Evolutionary conservation across 768 basidiomycete species (phyloP).

Genomic region (Psilocybe cyanescens): DNA sequence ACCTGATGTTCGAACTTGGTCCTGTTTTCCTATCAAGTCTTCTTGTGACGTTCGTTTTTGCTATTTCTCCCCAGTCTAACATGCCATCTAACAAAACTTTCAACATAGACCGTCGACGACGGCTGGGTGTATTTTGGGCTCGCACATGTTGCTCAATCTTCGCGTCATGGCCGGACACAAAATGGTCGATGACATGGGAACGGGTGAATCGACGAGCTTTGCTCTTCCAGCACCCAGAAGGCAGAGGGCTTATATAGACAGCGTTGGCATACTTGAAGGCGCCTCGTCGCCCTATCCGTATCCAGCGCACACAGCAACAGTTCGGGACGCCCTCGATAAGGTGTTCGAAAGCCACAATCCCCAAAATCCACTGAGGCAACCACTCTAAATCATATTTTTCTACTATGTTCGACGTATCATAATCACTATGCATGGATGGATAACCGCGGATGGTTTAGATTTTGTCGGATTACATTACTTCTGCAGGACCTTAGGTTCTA

Average conservation of each 20-base stretch:
- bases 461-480: no score
- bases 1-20: constrained; percentile 27
- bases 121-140: constrained; percentile 31
- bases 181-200: background rate
- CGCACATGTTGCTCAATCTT: constrained; percentile 30
- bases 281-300: background rate
- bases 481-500: no score
- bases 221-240: background rate
- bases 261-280: background rate
- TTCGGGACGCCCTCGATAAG: background rate
- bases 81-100: background rate
- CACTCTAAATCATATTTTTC: no score
- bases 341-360: background rate
- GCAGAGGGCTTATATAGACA: background rate
- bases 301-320: background rate
- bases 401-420: no score
- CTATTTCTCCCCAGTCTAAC: background rate
- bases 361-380: no score
- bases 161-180: constrained; percentile 11
- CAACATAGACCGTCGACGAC: constrained; percentile 25
- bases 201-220: background rate
- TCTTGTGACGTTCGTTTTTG: constrained; percentile 28
- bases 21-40: constrained; percentile 32
- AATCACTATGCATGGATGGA: no score
- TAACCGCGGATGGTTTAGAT: no score